phyloP scores from a whole-genome alignment of 345 rosid species.

The Bruguiera parviflora region DNA sequence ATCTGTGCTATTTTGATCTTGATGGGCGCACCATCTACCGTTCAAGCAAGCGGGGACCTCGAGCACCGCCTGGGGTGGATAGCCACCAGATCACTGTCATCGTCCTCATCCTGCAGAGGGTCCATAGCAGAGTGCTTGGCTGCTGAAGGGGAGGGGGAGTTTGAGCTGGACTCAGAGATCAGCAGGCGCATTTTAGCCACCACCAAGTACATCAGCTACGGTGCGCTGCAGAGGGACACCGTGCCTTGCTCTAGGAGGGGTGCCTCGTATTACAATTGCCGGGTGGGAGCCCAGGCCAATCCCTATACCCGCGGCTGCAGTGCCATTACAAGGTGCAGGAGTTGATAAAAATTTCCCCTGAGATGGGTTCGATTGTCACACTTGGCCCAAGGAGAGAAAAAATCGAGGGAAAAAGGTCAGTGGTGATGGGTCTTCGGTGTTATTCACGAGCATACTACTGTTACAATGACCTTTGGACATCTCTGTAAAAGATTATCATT shows the following conservation, averaged over 20 bases:
- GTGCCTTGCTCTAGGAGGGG: conserved; percentile 97
- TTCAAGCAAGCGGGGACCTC: conserved; percentile 39
- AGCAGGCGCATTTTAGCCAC: conserved; percentile 80
- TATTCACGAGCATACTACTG: conserved; percentile 15
- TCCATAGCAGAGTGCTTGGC: conserved; percentile 52
- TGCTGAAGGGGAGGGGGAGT: conserved; percentile 56
- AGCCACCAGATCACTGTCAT: conserved; percentile 27
- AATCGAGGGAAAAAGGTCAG: too few species aligned
- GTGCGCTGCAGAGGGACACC: conserved; percentile 77
- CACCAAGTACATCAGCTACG: conserved; percentile 77
- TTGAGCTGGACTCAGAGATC: conserved; percentile 71
- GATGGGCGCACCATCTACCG: conserved; percentile 23
- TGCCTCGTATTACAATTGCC: conserved; percentile 93
- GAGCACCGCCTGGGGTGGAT: conserved; percentile 45
- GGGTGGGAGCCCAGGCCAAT: conserved; percentile 67
- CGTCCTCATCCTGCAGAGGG: conserved; percentile 47
- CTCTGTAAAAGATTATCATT: conserved; percentile 15
- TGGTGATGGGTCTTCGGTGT: conserved; percentile 11
- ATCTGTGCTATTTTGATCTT: conserved; percentile 38
- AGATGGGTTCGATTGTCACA: conserved; percentile 20
- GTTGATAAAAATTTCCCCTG: conserved; percentile 9
- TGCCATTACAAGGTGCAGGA: conserved; percentile 78
- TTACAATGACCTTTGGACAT: conserved; percentile 7
- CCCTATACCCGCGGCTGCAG: conserved; percentile 92
- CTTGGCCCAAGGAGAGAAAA: conserved; percentile 4